These are phyloP conservation scores for Amphirosellinia nigrospora DNA, from an alignment of 495 filamentous ascomycete species.

Conservation along the genomic window DNA sequence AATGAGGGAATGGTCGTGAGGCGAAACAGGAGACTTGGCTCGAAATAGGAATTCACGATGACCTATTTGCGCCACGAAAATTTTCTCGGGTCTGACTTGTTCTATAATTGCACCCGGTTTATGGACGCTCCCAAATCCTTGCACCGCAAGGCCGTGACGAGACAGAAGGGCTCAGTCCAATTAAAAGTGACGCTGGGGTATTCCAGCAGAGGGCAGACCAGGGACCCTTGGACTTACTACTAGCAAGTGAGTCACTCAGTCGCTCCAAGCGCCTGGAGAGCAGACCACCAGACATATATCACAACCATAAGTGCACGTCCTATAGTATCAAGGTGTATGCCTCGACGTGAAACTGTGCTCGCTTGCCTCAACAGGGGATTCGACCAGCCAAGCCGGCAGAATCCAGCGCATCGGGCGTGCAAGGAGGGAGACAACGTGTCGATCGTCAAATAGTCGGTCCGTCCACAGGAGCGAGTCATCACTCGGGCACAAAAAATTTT, in stretches of 20 bases:
- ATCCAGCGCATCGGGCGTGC: background rate
- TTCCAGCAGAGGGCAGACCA: background rate
- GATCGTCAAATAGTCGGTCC: conserved; percentile 8
- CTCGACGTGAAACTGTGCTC: conserved; percentile 3
- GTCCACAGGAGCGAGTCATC: background rate
- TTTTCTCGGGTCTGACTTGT: conserved; percentile 27
- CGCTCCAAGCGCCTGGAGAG: background rate
- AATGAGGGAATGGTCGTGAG: conserved; percentile 10
- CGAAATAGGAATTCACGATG: background rate
- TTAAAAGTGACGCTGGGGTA: background rate
- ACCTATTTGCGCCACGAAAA: conserved; percentile 18
- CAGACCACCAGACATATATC: conserved; percentile 1
- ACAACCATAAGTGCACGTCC: background rate
- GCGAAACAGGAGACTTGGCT: conserved; percentile 9
- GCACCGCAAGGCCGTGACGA: conserved; percentile 7
- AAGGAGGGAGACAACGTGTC: conserved; percentile 16
- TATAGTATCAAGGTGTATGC: background rate
- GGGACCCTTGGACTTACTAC: conserved; percentile 18
- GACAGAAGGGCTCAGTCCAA: conserved; percentile 17
- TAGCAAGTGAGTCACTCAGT: conserved; percentile 22
- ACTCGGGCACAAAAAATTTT: conserved; percentile 6
- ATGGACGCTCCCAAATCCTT: conserved; percentile 12
- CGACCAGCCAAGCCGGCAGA: conserved; percentile 5
- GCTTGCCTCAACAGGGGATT: background rate
- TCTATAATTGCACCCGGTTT: conserved; percentile 18